A percentile compares a stretch with the other conserved stretches of the same genome.
phyloP scores from a whole-genome alignment of 345 rosid species.

The Hibiscus trionum region DNA sequence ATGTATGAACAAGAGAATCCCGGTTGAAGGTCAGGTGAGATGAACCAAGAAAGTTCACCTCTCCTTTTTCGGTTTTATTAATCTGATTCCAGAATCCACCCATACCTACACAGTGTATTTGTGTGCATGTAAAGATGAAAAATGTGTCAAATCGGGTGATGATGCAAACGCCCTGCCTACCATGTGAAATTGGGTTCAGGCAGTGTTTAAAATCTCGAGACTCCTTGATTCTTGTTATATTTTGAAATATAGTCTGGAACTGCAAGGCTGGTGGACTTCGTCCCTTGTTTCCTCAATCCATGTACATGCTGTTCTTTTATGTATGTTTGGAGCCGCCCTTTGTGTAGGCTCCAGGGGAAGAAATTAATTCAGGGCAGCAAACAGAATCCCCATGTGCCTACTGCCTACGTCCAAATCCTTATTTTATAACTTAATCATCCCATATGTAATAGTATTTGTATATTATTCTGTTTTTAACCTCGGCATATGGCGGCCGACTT shows the following conservation, averaged over 20 bases:
- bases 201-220: background rate
- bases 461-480: background rate
- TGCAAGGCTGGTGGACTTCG: background rate
- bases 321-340: background rate
- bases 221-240: background rate
- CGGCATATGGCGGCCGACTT: background rate
- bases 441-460: background rate
- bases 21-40: background rate
- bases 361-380: background rate
- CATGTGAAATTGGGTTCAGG: background rate
- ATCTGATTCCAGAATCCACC: background rate
- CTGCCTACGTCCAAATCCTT: background rate
- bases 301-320: background rate
- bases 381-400: constrained; percentile 6
- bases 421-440: background rate
- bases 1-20: background rate
- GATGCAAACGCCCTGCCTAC: too few species aligned
- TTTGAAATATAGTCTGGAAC: background rate
- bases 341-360: background rate
- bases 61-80: background rate
- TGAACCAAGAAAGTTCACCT: background rate
- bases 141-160: too few species aligned
- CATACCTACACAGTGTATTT: background rate
- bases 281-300: background rate
- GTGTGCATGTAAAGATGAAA: too few species aligned